A percentile compares a stretch with the other conserved stretches of the same genome.
phyloP scores from a whole-genome alignment of 2,329 filamentous ascomycete species.

The Penicillium olsonii region DNA sequence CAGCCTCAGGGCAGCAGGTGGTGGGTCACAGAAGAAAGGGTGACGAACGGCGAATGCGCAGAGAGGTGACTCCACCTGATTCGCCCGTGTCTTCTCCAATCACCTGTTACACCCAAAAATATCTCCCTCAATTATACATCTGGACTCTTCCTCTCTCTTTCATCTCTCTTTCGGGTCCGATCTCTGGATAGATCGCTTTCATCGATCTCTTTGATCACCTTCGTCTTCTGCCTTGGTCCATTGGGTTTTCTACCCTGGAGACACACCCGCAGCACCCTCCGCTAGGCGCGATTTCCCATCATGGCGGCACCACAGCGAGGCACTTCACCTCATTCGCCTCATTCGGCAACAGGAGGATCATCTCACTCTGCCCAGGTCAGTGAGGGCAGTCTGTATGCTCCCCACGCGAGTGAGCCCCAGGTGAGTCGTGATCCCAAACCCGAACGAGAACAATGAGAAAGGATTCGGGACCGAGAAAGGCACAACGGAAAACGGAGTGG shows the following conservation, averaged over 20 bases:
- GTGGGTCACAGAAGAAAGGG: background rate
- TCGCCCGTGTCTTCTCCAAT: slow-evolving; percentile 23
- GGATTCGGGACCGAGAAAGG: no score
- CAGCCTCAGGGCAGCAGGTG: background rate
- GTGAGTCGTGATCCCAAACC: slow-evolving; percentile 8
- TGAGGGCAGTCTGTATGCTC: slow-evolving; percentile 17
- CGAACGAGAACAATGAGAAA: background rate
- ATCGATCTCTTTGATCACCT: no score
- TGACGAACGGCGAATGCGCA: background rate
- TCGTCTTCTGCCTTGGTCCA: no score
- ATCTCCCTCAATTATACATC: slow-evolving; percentile 16
- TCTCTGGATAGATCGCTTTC: slow-evolving; percentile 3
- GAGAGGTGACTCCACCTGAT: background rate
- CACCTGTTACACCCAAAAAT: slow-evolving; percentile 26
- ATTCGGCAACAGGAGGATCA: slow-evolving; percentile 13
- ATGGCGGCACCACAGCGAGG: slow-evolving; percentile 20
- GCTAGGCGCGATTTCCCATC: slow-evolving; percentile 13
- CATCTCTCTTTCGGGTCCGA: background rate
- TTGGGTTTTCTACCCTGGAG: background rate
- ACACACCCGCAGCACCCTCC: background rate
- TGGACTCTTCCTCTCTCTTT: slow-evolving; percentile 2
- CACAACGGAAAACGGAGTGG: background rate
- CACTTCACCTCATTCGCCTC: slow-evolving; percentile 24
- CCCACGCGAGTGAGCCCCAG: slow-evolving; percentile 4
- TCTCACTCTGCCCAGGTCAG: slow-evolving; percentile 23